Evolutionary conservation across 106 monocot species (phyloP).

Genomic region (Platanthera guangdongensis): DNA sequence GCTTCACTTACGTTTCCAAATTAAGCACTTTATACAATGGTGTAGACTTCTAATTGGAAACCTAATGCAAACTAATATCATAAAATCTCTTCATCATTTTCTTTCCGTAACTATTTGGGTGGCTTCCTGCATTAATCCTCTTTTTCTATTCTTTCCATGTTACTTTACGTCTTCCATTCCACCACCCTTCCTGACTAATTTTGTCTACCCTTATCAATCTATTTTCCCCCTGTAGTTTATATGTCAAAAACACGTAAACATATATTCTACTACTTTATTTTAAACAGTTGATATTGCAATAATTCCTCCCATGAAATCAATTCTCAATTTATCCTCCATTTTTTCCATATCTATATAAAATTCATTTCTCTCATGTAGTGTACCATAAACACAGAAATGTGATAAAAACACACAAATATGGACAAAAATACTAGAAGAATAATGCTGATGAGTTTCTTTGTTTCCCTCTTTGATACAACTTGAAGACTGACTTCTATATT

Average conservation of each 20-base stretch:
- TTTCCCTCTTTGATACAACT: too few relatives aligned
- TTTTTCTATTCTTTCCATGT: background rate
- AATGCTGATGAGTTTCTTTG: too few relatives aligned
- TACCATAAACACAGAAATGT: too few relatives aligned
- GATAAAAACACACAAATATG: too few relatives aligned
- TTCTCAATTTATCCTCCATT: too few relatives aligned
- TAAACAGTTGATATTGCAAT: background rate
- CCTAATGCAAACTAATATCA: background rate
- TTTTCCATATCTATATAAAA: too few relatives aligned
- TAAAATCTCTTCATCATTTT: background rate
- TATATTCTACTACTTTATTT: background rate
- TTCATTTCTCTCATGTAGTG: too few relatives aligned
- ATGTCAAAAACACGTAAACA: background rate
- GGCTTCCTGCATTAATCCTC: background rate
- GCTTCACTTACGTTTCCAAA: background rate
- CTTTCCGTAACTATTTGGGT: background rate
- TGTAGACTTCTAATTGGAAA: background rate
- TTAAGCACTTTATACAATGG: background rate
- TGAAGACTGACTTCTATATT: too few relatives aligned
- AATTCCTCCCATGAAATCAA: too few relatives aligned
- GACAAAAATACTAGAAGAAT: too few relatives aligned
- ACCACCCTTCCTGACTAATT: background rate
- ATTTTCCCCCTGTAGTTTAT: background rate
- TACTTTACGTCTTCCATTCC: background rate
- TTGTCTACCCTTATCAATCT: background rate